Percentiles rank a stretch among this genome's conserved stretches.
Evolutionary conservation across 2,329 filamentous ascomycete species (phyloP).

Genomic region (Magnaporthiopsis incrustans): DNA sequence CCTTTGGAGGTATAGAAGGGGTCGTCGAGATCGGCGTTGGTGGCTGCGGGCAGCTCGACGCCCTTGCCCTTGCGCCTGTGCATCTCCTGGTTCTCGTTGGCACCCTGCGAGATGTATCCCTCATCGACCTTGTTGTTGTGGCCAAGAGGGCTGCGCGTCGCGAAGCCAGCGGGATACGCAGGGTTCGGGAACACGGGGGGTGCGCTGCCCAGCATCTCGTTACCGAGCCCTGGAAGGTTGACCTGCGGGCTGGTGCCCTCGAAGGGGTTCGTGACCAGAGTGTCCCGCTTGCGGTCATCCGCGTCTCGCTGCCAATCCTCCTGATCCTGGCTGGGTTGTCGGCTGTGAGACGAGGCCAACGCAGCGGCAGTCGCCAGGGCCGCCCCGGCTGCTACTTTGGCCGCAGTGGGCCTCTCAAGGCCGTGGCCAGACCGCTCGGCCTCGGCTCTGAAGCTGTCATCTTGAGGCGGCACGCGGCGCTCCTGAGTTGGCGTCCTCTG

Average conservation of each 20-base stretch:
- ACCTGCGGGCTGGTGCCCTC: conserved; percentile 56
- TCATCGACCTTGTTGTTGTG: conserved; percentile 67
- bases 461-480: conserved; percentile 20
- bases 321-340: conserved; percentile 47
- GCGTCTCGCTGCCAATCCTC: conserved; percentile 58
- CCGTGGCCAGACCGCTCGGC: conserved; percentile 25
- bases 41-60: conserved; percentile 40
- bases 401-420: conserved; percentile 26
- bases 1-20: conserved; percentile 57
- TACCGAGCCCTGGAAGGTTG: conserved; percentile 41
- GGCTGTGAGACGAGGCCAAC: conserved; percentile 38
- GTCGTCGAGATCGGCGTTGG: conserved; percentile 49
- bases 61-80: conserved; percentile 47
- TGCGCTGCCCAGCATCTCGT: conserved; percentile 25
- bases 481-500: conserved; percentile 25
- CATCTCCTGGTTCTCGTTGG: conserved; percentile 44
- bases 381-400: conserved; percentile 43
- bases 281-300: conserved; percentile 57
- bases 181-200: conserved; percentile 21
- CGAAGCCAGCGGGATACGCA: conserved; percentile 33
- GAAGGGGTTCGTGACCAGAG: conserved; percentile 59
- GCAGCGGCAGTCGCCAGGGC: conserved; percentile 43
- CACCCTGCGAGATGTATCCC: conserved; percentile 78
- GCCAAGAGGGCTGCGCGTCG: conserved; percentile 48
- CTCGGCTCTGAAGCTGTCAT: conserved; percentile 23